These are phyloP conservation scores for Dendrobium huoshanense DNA, from an alignment of 106 monocot species.

Conservation along the genomic window DNA sequence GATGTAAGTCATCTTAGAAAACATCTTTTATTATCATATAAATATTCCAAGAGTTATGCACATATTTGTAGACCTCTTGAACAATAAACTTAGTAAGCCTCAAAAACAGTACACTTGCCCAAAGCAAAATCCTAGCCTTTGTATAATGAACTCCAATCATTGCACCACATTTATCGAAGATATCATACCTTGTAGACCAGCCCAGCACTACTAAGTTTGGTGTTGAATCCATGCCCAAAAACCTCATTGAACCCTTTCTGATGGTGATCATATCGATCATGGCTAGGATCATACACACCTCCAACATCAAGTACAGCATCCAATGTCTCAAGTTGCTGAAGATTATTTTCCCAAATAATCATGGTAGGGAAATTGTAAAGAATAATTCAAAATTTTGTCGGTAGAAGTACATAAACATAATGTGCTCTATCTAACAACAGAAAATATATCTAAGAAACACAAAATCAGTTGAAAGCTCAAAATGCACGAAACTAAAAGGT, in stretches of 20 bases:
- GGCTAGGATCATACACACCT: slow-evolving; percentile 81
- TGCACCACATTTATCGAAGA: background rate
- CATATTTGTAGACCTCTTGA: too few relatives aligned
- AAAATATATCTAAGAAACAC: slow-evolving; percentile 71
- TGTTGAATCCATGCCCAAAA: slow-evolving; percentile 85
- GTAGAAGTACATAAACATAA: background rate
- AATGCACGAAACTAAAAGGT: too few relatives aligned
- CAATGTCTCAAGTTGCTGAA: slow-evolving; percentile 64
- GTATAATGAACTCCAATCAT: too few relatives aligned
- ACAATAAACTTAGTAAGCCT: too few relatives aligned
- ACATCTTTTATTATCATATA: too few relatives aligned
- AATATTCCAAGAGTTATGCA: too few relatives aligned
- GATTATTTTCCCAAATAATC: slow-evolving; percentile 7
- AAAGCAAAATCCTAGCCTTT: too few relatives aligned
- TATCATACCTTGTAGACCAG: slow-evolving; percentile 77
- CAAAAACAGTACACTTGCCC: too few relatives aligned
- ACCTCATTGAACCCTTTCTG: slow-evolving; percentile 87
- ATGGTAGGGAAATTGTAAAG: slow-evolving; percentile 6
- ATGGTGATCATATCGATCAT: slow-evolving; percentile 84
- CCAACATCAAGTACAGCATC: slow-evolving; percentile 99
- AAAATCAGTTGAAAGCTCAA: background rate
- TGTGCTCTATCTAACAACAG: slow-evolving; percentile 79
- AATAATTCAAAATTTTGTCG: background rate
- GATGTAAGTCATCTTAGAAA: too few relatives aligned
- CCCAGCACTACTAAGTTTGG: slow-evolving; percentile 90